Conservation (phyloP, 2,329 filamentous ascomycete genomes). For the Beauveria rudraprayagi region DNA sequence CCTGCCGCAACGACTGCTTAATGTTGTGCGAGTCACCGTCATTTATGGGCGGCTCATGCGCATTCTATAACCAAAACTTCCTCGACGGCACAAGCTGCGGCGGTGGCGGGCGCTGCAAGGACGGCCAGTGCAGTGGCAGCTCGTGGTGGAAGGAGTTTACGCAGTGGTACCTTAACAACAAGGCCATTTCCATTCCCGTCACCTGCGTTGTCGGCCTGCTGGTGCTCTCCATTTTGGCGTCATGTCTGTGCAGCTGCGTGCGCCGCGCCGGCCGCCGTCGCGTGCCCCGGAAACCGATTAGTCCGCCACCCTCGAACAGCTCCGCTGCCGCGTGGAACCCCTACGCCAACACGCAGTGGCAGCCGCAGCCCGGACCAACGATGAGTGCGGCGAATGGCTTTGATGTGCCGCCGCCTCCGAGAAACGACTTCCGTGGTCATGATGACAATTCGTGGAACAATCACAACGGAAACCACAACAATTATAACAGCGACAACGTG, state of each 20-base stretch:
- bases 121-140: slow-evolving; percentile 68
- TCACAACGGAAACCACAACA: neutral
- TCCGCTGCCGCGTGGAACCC: slow-evolving; percentile 12
- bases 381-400: slow-evolving; percentile 11
- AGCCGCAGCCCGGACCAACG: slow-evolving; percentile 14
- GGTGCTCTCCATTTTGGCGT: slow-evolving; percentile 58
- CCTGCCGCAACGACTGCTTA: slow-evolving; percentile 68
- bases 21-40: slow-evolving; percentile 68
- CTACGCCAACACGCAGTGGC: slow-evolving; percentile 12
- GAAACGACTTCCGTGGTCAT: neutral
- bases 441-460: neutral
- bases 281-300: slow-evolving; percentile 18
- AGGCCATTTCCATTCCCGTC: slow-evolving; percentile 75
- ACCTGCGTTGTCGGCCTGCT: slow-evolving; percentile 63
- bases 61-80: slow-evolving; percentile 80
- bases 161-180: slow-evolving; percentile 70
- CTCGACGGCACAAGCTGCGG: slow-evolving; percentile 83
- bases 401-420: neutral
- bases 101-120: slow-evolving; percentile 69
- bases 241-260: slow-evolving; percentile 52
- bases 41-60: slow-evolving; percentile 59
- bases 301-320: slow-evolving; percentile 14
- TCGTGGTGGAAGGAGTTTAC: slow-evolving; percentile 62
- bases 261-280: slow-evolving; percentile 18
- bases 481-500: neutral